Percentiles rank a stretch among this genome's conserved stretches.
Evolutionary conservation across 768 basidiomycete species (phyloP).

Genomic region (Phlebiopsis gigantea): DNA sequence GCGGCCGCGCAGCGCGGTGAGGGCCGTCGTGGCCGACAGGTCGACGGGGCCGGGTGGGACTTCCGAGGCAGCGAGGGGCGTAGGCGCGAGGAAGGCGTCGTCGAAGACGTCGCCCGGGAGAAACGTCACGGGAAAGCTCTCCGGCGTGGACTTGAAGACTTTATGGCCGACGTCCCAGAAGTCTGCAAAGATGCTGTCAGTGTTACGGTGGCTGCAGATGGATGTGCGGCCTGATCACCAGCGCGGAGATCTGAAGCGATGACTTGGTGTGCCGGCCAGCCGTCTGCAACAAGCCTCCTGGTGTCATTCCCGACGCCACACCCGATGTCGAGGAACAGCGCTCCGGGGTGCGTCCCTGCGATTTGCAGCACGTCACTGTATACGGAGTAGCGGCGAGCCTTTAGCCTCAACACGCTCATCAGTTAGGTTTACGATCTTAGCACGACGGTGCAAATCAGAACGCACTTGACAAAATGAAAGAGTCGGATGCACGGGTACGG

Average conservation of each 20-base stretch:
- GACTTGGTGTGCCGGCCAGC: conserved; percentile 35
- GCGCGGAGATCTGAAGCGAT: conserved; percentile 34
- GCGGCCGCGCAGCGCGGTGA: conserved; percentile 36
- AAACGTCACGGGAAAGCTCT: conserved; percentile 50
- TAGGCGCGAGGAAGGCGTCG: conserved; percentile 32
- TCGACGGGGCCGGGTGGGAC: not conserved
- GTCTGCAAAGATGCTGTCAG: conserved; percentile 26
- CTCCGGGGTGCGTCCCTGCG: conserved; percentile 29
- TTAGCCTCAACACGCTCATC: conserved; percentile 14
- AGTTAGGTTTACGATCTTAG: not conserved
- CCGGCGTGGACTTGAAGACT: conserved; percentile 48
- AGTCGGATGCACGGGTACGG: conserved; percentile 28
- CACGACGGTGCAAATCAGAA: not conserved
- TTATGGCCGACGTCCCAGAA: conserved; percentile 62
- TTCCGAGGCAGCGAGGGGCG: not conserved
- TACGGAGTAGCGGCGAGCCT: conserved; percentile 20
- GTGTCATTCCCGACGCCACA: conserved; percentile 43
- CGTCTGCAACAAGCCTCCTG: conserved; percentile 36
- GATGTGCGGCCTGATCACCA: conserved; percentile 21
- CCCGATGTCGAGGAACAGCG: conserved; percentile 40
- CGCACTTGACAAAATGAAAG: conserved; percentile 22
- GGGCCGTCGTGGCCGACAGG: conserved; percentile 33
- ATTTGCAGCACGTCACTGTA: conserved; percentile 30
- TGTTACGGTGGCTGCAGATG: not conserved
- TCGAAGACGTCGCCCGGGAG: conserved; percentile 53